phyloP scores from a whole-genome alignment of 1,139 yeast species.

The Magnusiomyces paraingens region DNA sequence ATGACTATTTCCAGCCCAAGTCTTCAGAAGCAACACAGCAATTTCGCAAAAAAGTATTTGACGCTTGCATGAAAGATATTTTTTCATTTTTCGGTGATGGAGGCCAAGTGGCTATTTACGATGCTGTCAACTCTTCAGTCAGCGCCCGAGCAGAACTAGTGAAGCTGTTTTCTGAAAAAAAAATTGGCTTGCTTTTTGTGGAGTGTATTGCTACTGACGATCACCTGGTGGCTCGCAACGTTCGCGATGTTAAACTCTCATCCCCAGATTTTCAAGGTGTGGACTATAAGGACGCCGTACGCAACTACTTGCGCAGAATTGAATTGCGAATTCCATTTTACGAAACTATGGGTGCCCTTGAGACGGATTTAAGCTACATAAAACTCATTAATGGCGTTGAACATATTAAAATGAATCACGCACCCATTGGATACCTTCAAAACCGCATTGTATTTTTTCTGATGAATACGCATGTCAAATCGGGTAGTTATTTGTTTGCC shows the following conservation, averaged over 20 bases:
- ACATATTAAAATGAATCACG: slow-evolving; percentile 68
- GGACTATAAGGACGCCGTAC: slow-evolving; percentile 44
- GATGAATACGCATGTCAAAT: slow-evolving; percentile 78
- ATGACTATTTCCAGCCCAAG: slow-evolving; percentile 62
- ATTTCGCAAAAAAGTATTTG: slow-evolving; percentile 53
- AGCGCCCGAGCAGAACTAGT: slow-evolving; percentile 42
- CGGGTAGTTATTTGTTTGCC: slow-evolving; percentile 84
- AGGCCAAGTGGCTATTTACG: slow-evolving; percentile 94
- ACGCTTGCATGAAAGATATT: slow-evolving; percentile 65
- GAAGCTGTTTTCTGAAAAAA: slow-evolving; percentile 31
- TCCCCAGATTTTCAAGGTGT: slow-evolving; percentile 84
- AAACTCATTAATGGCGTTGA: slow-evolving; percentile 89
- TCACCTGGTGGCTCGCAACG: slow-evolving; percentile 62
- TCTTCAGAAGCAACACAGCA: slow-evolving; percentile 49
- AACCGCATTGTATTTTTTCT: slow-evolving; percentile 84
- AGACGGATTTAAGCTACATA: slow-evolving; percentile 57
- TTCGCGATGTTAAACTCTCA: slow-evolving; percentile 69
- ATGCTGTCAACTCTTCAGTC: slow-evolving; percentile 83
- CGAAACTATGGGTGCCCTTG: slow-evolving; percentile 38
- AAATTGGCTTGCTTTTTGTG: slow-evolving; percentile 75
- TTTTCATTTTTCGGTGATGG: slow-evolving; percentile 56
- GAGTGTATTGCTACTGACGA: slow-evolving; percentile 82
- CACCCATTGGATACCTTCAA: slow-evolving; percentile 79
- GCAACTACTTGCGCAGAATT: slow-evolving; percentile 41
- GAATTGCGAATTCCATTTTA: slow-evolving; percentile 40